These are phyloP conservation scores for Citrus inodora DNA, from an alignment of 345 rosid species.

Conservation along the genomic window DNA sequence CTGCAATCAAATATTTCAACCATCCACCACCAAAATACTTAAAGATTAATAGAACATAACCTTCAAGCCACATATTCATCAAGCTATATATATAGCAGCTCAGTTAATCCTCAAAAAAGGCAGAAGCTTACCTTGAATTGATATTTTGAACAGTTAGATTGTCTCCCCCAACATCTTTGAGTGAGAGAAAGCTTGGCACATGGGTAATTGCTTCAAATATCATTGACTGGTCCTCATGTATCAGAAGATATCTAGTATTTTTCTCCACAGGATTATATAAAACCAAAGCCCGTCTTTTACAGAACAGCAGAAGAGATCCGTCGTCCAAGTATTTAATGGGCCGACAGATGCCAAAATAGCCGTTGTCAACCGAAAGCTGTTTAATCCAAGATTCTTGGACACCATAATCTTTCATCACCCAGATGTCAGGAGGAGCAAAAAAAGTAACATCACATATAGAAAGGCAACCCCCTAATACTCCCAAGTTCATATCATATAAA, in stretches of 20 bases:
- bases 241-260: not conserved
- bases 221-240: not conserved
- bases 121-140: not conserved
- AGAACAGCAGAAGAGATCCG: conserved; percentile 6
- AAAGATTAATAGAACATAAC: not conserved
- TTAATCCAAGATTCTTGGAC: conserved; percentile 19
- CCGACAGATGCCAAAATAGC: not conserved
- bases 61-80: not conserved
- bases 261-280: not conserved
- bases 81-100: not conserved
- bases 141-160: not conserved
- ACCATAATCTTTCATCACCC: conserved; percentile 24
- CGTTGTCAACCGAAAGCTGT: not conserved
- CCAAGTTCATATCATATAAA: conserved; percentile 7
- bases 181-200: conserved; percentile 8
- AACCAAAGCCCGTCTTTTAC: not conserved
- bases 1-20: not conserved
- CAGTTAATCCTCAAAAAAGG: not conserved
- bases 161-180: conserved; percentile 6
- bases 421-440: not conserved
- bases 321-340: not conserved
- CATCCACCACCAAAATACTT: not conserved
- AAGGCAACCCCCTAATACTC: conserved; percentile 18
- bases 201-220: conserved; percentile 7
- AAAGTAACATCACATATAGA: conserved; percentile 9